A percentile compares a stretch with the other conserved stretches of the same genome.
These are phyloP conservation scores for Mycena amicta DNA, from an alignment of 768 basidiomycete species.

Conservation along the genomic window DNA sequence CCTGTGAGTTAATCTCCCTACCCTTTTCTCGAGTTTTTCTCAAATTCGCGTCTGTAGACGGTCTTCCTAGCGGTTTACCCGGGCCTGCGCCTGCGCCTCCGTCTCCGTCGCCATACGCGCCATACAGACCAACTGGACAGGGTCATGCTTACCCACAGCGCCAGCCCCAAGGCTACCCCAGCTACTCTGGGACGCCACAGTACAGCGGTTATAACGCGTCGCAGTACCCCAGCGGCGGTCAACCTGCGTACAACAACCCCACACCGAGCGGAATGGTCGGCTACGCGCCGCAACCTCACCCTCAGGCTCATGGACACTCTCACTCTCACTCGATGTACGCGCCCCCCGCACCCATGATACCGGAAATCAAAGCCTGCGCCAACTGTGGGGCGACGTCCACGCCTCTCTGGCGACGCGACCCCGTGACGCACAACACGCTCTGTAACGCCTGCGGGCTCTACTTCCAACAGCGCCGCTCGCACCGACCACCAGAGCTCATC, in stretches of 20 bases:
- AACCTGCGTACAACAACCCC: neutral
- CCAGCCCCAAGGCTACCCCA: neutral
- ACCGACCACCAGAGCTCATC: constrained; percentile 9
- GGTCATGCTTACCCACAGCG: neutral
- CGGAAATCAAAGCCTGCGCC: constrained; percentile 3
- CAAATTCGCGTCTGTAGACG: neutral
- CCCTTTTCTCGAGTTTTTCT: neutral
- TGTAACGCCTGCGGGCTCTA: constrained; percentile 19
- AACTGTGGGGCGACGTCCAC: constrained; percentile 9
- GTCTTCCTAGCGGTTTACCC: too few species aligned
- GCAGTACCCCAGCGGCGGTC: neutral
- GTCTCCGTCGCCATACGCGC: neutral
- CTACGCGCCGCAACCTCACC: neutral
- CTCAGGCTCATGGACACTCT: neutral
- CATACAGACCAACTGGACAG: neutral
- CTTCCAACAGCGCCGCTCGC: constrained; percentile 7
- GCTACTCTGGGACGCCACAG: too few species aligned
- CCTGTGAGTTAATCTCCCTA: neutral
- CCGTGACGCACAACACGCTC: constrained; percentile 7
- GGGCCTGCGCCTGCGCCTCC: neutral
- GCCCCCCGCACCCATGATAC: neutral
- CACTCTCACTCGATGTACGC: neutral
- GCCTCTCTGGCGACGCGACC: constrained; percentile 15
- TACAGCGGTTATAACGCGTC: too few species aligned
- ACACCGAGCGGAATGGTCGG: neutral